phyloP scores from a whole-genome alignment of 2,329 filamentous ascomycete genomes.

The Raffaelea arxii region DNA sequence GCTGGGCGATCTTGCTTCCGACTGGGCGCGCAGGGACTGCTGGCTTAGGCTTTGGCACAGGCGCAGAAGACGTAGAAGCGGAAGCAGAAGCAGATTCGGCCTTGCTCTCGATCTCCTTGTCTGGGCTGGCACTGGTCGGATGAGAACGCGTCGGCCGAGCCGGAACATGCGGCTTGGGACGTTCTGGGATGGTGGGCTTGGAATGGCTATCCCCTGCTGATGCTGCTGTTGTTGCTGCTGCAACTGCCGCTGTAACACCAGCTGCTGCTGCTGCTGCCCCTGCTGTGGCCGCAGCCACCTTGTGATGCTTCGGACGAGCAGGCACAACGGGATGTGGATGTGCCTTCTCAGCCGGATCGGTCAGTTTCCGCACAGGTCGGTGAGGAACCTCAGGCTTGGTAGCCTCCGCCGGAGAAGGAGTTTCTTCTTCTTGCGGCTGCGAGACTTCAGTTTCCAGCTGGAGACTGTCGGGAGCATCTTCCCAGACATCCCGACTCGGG shows the following conservation, averaged over 20 bases:
- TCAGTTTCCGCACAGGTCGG: conserved; percentile 36
- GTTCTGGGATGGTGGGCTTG: conserved; percentile 37
- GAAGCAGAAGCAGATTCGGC: too few species aligned
- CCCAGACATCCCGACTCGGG: conserved; percentile 89
- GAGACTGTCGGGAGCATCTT: conserved; percentile 80
- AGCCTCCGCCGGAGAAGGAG: conserved; percentile 27
- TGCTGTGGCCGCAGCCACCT: conserved; percentile 14
- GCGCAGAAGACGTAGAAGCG: too few species aligned
- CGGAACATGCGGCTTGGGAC: conserved; percentile 53
- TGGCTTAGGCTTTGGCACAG: conserved; percentile 63
- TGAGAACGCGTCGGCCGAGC: conserved; percentile 46
- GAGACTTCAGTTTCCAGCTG: conserved; percentile 67
- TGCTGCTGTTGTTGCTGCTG: background rate
- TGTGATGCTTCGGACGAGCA: conserved; percentile 39
- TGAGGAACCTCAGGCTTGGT: conserved; percentile 53
- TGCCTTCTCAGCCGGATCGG: conserved; percentile 26
- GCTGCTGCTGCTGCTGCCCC: background rate
- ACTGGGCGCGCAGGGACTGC: conserved; percentile 67
- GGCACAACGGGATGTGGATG: conserved; percentile 34
- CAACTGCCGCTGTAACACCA: too few species aligned
- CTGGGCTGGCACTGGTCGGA: conserved; percentile 23
- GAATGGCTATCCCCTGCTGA: conserved; percentile 8
- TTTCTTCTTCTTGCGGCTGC: conserved; percentile 41
- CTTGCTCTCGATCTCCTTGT: conserved; percentile 26
- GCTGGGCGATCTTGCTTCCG: conserved; percentile 78